phyloP scores from a whole-genome alignment of 23 red algal species.

The Gracilaria domingensis region DNA sequence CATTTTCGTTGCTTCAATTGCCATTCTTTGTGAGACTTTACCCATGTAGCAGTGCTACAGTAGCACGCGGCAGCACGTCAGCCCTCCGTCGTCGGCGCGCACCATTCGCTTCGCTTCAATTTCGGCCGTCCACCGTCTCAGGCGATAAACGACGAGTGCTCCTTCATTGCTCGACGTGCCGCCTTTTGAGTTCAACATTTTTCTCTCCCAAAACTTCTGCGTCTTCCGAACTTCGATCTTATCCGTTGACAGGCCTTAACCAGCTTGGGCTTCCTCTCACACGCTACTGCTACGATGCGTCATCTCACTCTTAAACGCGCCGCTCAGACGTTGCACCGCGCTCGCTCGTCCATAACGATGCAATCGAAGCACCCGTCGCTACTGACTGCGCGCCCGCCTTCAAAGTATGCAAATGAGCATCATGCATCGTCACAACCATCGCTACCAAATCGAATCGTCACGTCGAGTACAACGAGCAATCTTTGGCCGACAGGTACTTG shows the following conservation, averaged over 20 bases:
- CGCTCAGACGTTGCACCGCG: slow-evolving; percentile 21
- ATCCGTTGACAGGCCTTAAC: neutral
- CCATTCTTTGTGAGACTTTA: too few species aligned
- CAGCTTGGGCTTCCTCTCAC: neutral
- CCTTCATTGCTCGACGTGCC: neutral
- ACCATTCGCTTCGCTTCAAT: too few species aligned
- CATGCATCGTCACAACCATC: neutral
- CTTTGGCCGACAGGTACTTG: slow-evolving; percentile 49
- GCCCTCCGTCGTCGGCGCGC: too few species aligned
- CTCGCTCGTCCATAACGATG: neutral
- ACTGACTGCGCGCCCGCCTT: neutral
- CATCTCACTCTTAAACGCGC: neutral
- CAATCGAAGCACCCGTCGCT: neutral
- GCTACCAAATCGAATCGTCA: neutral
- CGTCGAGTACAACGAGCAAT: neutral
- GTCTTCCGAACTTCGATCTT: too few species aligned
- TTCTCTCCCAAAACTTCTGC: neutral
- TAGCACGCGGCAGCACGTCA: too few species aligned
- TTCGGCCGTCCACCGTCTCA: too few species aligned
- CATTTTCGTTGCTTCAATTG: too few species aligned
- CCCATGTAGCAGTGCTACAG: too few species aligned
- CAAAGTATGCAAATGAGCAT: neutral
- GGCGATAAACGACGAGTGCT: too few species aligned
- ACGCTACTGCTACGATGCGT: neutral
- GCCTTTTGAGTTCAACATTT: neutral